Percentiles rank a stretch among this genome's conserved stretches.
phyloP scores from a whole-genome alignment of 495 filamentous ascomycete genomes.

The Talaromyces thailandensis region DNA sequence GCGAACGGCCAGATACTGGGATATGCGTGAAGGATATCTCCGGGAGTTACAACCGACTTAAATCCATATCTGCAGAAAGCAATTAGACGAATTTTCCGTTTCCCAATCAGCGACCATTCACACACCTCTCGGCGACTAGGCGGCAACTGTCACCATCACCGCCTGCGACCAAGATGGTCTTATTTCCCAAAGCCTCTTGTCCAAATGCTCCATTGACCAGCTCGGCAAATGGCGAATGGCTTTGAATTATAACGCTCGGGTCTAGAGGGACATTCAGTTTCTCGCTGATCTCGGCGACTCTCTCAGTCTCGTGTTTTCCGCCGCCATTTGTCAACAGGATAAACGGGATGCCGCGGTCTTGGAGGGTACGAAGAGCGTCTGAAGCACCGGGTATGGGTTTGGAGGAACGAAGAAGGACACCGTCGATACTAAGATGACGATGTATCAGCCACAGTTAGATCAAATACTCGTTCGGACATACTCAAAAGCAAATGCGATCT shows the following conservation, averaged over 20 bases:
- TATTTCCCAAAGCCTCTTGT: conserved; percentile 44
- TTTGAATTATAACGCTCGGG: conserved; percentile 65
- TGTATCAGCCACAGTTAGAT: conserved; percentile 1
- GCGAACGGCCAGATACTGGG: conserved; percentile 77
- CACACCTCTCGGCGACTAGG: conserved; percentile 56
- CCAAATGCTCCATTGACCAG: conserved; percentile 33
- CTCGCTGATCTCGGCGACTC: conserved; percentile 59
- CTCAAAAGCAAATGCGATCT: conserved; percentile 83
- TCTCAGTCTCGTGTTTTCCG: conserved; percentile 64
- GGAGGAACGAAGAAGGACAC: conserved; percentile 82
- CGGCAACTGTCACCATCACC: conserved; percentile 72
- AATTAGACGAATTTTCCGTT: neutral
- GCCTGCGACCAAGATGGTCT: conserved; percentile 73
- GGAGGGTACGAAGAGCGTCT: conserved; percentile 63
- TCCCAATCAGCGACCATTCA: neutral
- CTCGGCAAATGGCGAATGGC: conserved; percentile 70
- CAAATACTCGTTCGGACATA: conserved; percentile 28
- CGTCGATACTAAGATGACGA: conserved; percentile 64
- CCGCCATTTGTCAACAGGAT: conserved; percentile 87
- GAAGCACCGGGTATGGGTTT: conserved; percentile 72
- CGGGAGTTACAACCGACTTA: conserved; percentile 71
- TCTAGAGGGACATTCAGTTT: conserved; percentile 52
- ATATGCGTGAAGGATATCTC: conserved; percentile 67
- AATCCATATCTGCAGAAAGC: conserved; percentile 63
- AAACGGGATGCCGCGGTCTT: conserved; percentile 64